Percentiles rank a stretch among this genome's conserved stretches.
These are phyloP conservation scores for Penicillium silybi DNA, from an alignment of 495 filamentous ascomycete species.

Conservation along the genomic window DNA sequence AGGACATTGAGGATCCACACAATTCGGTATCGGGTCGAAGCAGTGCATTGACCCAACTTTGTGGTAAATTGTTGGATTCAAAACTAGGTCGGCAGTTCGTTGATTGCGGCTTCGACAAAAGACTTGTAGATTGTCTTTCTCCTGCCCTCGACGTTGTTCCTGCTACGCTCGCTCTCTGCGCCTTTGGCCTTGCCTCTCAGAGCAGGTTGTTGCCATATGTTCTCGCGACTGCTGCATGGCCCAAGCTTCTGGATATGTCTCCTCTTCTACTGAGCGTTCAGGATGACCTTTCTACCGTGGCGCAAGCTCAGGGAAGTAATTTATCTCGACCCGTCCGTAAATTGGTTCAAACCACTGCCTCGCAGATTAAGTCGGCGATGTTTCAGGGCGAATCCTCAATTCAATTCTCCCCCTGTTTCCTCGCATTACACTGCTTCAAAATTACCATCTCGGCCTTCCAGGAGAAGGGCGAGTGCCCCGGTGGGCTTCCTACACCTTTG, in stretches of 20 bases:
- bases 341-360: slow-evolving; percentile 24
- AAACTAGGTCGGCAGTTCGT: slow-evolving; percentile 66
- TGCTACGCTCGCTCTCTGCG: slow-evolving; percentile 29
- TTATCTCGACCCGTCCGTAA: slow-evolving; percentile 29
- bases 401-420: slow-evolving; percentile 28
- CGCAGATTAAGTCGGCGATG: slow-evolving; percentile 19
- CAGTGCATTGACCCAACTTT: slow-evolving; percentile 62
- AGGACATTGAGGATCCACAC: slow-evolving; percentile 67
- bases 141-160: slow-evolving; percentile 30
- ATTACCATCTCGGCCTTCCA: slow-evolving; percentile 24
- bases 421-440: slow-evolving; percentile 31
- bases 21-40: slow-evolving; percentile 46
- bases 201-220: slow-evolving; percentile 25
- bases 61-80: slow-evolving; percentile 65
- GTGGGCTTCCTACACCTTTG: slow-evolving; percentile 21
- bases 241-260: slow-evolving; percentile 29
- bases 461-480: slow-evolving; percentile 23
- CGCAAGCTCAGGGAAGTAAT: slow-evolving; percentile 12
- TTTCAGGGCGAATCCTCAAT: slow-evolving; percentile 13
- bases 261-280: slow-evolving; percentile 21
- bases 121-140: slow-evolving; percentile 49
- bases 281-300: slow-evolving; percentile 24
- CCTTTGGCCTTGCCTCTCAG: slow-evolving; percentile 25
- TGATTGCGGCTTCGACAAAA: slow-evolving; percentile 66
- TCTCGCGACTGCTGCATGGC: slow-evolving; percentile 29